Conservation (phyloP, 2,329 filamentous ascomycete species). For the Scortechinia acanthostroma region DNA sequence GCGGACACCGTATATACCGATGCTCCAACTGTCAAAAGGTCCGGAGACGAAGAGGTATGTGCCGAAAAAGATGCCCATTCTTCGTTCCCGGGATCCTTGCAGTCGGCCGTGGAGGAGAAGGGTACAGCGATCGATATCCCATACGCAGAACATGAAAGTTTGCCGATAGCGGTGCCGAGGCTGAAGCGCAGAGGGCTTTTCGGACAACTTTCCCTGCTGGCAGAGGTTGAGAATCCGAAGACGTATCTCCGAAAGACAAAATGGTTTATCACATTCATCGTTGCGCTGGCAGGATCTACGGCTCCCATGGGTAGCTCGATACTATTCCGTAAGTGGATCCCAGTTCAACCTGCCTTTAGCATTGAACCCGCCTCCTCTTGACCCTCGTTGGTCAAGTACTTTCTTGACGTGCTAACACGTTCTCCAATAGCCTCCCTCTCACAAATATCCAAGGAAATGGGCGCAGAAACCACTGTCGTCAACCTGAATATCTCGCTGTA, state of each 20-base stretch:
- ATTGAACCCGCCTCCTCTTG: too few relatives aligned
- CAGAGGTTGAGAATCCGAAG: slow-evolving; percentile 72
- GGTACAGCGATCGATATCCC: too few relatives aligned
- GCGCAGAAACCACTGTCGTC: slow-evolving; percentile 56
- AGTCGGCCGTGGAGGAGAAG: too few relatives aligned
- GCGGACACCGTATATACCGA: too few relatives aligned
- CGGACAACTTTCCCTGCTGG: slow-evolving; percentile 62
- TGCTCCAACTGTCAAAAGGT: too few relatives aligned
- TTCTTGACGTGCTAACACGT: slow-evolving; percentile 7
- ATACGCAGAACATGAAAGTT: too few relatives aligned
- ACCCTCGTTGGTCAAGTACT: slow-evolving; percentile 2
- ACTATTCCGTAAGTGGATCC: slow-evolving; percentile 60
- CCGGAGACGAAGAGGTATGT: too few relatives aligned
- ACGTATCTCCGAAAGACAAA: slow-evolving; percentile 70
- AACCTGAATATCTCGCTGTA: slow-evolving; percentile 75
- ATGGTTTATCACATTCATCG: slow-evolving; percentile 75
- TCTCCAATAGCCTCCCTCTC: slow-evolving; percentile 54
- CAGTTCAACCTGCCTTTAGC: not conserved
- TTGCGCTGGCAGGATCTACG: slow-evolving; percentile 70
- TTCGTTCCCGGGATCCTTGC: too few relatives aligned
- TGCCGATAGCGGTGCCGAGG: slow-evolving; percentile 31
- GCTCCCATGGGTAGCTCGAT: slow-evolving; percentile 81
- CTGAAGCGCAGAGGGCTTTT: slow-evolving; percentile 65
- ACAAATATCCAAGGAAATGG: slow-evolving; percentile 53
- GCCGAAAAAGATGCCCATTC: too few relatives aligned